These are phyloP conservation scores for Ascosphaera apis DNA, from an alignment of 2,329 filamentous ascomycete species.

Conservation along the genomic window DNA sequence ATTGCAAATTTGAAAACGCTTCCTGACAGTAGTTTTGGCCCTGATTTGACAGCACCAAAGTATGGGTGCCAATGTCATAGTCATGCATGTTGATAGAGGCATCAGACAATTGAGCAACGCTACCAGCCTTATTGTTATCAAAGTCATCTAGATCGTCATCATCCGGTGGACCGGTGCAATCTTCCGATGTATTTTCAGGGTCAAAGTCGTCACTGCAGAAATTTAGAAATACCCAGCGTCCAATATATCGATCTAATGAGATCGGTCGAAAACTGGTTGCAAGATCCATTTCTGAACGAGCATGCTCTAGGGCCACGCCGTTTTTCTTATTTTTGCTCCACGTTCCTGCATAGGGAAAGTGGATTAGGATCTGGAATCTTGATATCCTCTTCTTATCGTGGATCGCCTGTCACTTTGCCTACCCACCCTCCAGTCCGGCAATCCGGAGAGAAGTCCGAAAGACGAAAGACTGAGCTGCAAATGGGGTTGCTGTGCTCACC, in stretches of 20 bases:
- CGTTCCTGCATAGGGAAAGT: slow-evolving; percentile 1
- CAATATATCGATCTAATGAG: slow-evolving; percentile 4
- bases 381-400: not conserved
- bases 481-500: slow-evolving; percentile 3
- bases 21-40: no score
- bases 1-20: no score
- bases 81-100: no score
- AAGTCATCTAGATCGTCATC: no score
- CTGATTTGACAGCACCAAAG: no score
- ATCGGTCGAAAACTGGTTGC: slow-evolving; percentile 1
- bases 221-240: slow-evolving; percentile 11
- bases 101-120: no score
- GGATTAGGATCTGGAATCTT: not conserved
- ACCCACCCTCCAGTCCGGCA: not conserved
- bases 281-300: not conserved
- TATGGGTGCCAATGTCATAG: no score
- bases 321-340: not conserved
- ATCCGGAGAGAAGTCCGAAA: not conserved
- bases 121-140: no score
- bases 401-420: not conserved
- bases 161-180: no score
- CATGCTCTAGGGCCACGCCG: no score
- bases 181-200: no score
- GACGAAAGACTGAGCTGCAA: not conserved
- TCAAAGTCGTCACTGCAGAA: no score